Base-by-base conservation (phyloP, 805 yeast species). In the Wickerhamiella kurtzmanii region DNA sequence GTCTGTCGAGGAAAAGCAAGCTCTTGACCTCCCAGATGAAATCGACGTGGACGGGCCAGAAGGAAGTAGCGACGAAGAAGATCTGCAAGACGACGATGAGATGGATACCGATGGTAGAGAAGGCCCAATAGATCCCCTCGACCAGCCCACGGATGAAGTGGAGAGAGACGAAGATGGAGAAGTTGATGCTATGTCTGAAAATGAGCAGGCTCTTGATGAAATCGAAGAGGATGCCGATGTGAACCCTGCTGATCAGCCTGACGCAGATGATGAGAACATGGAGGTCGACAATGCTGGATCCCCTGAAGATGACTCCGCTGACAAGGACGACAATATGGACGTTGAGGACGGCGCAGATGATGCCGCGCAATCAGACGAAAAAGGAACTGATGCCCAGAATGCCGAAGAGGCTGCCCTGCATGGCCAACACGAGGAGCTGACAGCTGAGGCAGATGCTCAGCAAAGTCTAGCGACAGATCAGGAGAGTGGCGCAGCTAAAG, bases 391-490 rank as follows among this genome's bases (percentile, higher is more conserved):
- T 63, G 62, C 9, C 64, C 66, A 1, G 67, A 67, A 3, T 70
- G 71, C 6, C 75, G 77, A 19, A 77, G 79, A 18, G n/a, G 38
- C 38, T 15, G 38, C 17, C n/a, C 38, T 82, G 49, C 86, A 84
- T 62, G 82, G 84, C 22, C 68, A 82, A 16, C 94, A 85, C 60
- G 72, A 78, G 6, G 81, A n/a, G n/a, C n/a, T n/a, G n/a, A n/a
- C 75, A 48, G 79, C 76, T 58, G 70, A 68, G 1, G 70, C 65
- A 3, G 65, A 68, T 18, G 52, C 51, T 19, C 58, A 59, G 38
- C 58, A 59, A 37, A 46, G 52, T 15, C 49, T 59, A 3, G 39
- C 50, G 3, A 52, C 59, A 9, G 54, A 57, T 17, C 48, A 67
- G 4, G 64, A 60, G 11, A 64, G 68, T 1, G 68, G 68, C 3